phyloP scores from a whole-genome alignment of 768 basidiomycete genomes.

The Termitomyces sp. region DNA sequence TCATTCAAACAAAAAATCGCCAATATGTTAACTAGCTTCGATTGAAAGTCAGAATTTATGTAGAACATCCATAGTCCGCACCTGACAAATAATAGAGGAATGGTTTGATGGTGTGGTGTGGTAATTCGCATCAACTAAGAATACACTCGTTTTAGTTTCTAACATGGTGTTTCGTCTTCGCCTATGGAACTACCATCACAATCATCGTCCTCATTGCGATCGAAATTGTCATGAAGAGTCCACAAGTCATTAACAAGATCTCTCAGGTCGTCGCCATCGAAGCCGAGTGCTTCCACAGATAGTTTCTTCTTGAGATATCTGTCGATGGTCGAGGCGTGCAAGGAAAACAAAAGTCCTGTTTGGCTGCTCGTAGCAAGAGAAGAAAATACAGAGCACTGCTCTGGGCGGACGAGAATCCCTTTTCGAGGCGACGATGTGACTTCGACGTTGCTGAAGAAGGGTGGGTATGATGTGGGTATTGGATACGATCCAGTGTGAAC shows the following conservation, averaged over 20 bases:
- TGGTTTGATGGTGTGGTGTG: no score
- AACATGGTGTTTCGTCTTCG: neutral
- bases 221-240: slow-evolving; percentile 51
- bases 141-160: neutral
- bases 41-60: no score
- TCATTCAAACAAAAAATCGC: no score
- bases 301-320: slow-evolving; percentile 38
- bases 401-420: slow-evolving; percentile 17
- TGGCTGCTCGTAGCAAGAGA: slow-evolving; percentile 43
- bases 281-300: slow-evolving; percentile 33
- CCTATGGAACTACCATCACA: neutral
- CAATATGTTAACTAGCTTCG: no score
- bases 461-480: slow-evolving; percentile 59
- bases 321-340: slow-evolving; percentile 54
- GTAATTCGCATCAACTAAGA: no score
- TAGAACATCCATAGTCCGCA: neutral
- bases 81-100: no score
- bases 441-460: slow-evolving; percentile 33
- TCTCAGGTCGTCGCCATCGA: slow-evolving; percentile 55
- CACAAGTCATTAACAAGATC: slow-evolving; percentile 60
- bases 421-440: slow-evolving; percentile 6
- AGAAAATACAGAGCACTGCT: slow-evolving; percentile 34
- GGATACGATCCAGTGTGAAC: slow-evolving; percentile 53
- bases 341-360: slow-evolving; percentile 41
- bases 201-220: slow-evolving; percentile 25